Base-by-base conservation (phyloP, 768 basidiomycete genomes). In the Boletus pseudopeckii region DNA sequence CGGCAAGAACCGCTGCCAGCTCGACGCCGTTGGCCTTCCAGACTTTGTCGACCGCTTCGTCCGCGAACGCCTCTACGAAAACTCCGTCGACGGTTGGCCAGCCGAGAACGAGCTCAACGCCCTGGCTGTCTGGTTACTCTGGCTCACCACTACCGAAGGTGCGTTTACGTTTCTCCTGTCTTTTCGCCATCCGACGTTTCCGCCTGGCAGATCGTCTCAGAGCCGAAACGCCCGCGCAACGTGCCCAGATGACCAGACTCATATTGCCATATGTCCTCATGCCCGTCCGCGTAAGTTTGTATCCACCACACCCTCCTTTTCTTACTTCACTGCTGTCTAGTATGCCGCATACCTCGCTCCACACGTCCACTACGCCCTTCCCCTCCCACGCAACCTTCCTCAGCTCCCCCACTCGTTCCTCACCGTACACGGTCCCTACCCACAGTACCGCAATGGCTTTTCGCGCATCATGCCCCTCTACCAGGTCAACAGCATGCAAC, bases 291-390 rank as follows among this genome's bases (percentile, higher is more conserved):
- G 80, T 80, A 65, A 7, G 68, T 54, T 4, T 5, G 1, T 22
- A 10, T 14, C 22, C 46, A 1, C 24, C 36, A 3, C n/a, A 1
- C 1, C 26, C n/a, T 20, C 10, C 0, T n/a, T 40, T 40, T 66
- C 57, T 38, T 2, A 6, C 37, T 61, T 61, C 41, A 61, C 34
- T 49, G 0, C 48, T 5, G 48, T 17, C 48, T 59, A 83, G 75
- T 89, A 87, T 62, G 70, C 83, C 1, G 67, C 80, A 4, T 74
- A 81, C 37, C 72, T 80, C 39, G 84, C 84, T 0, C 86, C 88
- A 0, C 81, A 85, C 15, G 73, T 80, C 51, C 83, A 87, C 62
- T 83, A 77, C 62, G 32, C 67, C 50, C 70, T 89, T 34, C 86
- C 88, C 0, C 72, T 83, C 32, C 48, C 60, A 1, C 49, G 52